phyloP scores from a whole-genome alignment of 78 protist genomes.

The Dictyostelium citrinum region DNA sequence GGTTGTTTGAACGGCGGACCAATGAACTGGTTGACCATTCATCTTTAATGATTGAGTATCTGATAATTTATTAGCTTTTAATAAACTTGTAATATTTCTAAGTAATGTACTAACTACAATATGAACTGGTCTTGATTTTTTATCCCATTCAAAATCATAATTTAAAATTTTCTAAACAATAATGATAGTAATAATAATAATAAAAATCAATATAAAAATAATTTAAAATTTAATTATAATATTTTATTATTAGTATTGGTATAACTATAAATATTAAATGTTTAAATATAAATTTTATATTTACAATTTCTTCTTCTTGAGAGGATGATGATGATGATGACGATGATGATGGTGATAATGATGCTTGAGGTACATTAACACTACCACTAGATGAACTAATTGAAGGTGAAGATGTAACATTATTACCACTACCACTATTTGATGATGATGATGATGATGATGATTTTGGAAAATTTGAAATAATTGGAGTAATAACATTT shows the following conservation, averaged over 20 bases:
- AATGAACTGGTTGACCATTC: constrained; percentile 50
- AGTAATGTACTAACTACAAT: constrained; percentile 7
- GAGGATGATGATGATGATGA: background rate
- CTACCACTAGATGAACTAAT: background rate
- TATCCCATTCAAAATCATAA: constrained; percentile 34
- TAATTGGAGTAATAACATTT: constrained; percentile 34
- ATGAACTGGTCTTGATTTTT: constrained; percentile 53
- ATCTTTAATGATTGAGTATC: constrained; percentile 52
- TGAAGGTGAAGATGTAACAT: background rate
- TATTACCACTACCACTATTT: background rate
- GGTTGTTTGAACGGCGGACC: constrained; percentile 32
- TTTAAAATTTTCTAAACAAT: constrained; percentile 13
- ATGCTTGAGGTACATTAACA: background rate
- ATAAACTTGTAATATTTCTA: constrained; percentile 2
- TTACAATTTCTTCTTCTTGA: constrained; percentile 68
- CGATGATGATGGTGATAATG: background rate
- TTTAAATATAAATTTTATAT: background rate
- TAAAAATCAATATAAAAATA: too few relatives aligned
- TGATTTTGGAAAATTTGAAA: constrained; percentile 12
- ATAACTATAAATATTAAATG: background rate
- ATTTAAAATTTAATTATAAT: background rate
- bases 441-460: background rate
- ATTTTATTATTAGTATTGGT: background rate
- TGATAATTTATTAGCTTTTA: constrained; percentile 17
- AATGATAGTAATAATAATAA: background rate